These are phyloP conservation scores for Dryas drummondii DNA, from an alignment of 306 rosid species.

Conservation along the genomic window DNA sequence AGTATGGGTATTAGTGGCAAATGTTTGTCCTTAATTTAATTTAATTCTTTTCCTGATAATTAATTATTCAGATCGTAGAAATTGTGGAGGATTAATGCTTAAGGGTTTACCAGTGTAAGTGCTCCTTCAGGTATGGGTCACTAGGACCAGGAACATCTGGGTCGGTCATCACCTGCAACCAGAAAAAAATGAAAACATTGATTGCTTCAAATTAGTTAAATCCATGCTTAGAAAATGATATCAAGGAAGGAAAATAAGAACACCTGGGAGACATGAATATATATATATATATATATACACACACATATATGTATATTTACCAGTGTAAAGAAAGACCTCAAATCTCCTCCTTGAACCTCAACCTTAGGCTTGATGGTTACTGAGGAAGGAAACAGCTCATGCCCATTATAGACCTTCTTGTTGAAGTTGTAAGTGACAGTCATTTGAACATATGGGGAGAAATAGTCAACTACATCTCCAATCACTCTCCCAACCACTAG, in stretches of 20 bases:
- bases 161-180: constrained; percentile 71
- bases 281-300: background rate
- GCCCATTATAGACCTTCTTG: constrained; percentile 74
- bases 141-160: constrained; percentile 99
- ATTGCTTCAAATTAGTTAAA: background rate
- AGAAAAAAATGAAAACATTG: background rate
- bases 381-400: constrained; percentile 67
- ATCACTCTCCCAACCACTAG: constrained; percentile 74
- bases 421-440: constrained; percentile 51
- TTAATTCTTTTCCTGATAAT: too few relatives aligned
- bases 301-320: constrained; percentile 23
- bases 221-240: background rate
- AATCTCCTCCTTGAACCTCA: constrained; percentile 80
- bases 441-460: constrained; percentile 51
- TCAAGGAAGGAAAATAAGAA: too few relatives aligned
- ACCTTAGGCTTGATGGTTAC: constrained; percentile 67
- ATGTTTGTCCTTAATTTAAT: background rate
- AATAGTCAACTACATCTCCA: constrained; percentile 77
- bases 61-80: too few relatives aligned
- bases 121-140: constrained; percentile 90
- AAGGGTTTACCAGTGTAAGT: constrained; percentile 68
- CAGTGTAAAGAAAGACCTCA: constrained; percentile 90
- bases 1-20: background rate
- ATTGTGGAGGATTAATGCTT: too few relatives aligned
- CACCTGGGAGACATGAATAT: too few relatives aligned